A percentile compares a stretch with the other conserved stretches of the same genome.
phyloP scores from a whole-genome alignment of 2,329 filamentous ascomycete species.

The Fusarium aywerte region DNA sequence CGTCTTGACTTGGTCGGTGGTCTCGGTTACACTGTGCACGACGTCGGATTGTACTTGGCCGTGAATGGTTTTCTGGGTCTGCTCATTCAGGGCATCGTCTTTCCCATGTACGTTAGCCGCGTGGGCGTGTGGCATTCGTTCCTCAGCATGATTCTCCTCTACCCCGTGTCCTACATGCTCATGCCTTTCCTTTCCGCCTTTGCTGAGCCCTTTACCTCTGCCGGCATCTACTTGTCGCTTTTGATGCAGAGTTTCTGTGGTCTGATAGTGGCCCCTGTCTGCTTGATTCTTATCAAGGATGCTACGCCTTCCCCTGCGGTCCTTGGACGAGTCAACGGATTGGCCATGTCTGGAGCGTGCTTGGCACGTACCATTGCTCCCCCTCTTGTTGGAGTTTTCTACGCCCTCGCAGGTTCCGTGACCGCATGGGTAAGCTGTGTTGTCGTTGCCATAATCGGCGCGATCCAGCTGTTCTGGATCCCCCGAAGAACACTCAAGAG shows the following conservation, averaged over 20 bases:
- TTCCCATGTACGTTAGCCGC: slow-evolving; percentile 70
- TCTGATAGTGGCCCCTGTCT: slow-evolving; percentile 74
- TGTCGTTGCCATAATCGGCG: slow-evolving; percentile 40
- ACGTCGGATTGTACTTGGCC: slow-evolving; percentile 75
- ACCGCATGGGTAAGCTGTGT: slow-evolving; percentile 56
- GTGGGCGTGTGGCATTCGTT: slow-evolving; percentile 76
- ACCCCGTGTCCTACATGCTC: slow-evolving; percentile 74
- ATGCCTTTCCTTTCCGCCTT: slow-evolving; percentile 74
- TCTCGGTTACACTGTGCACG: slow-evolving; percentile 71
- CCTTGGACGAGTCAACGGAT: slow-evolving; percentile 76
- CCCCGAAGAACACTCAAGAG: slow-evolving; percentile 19
- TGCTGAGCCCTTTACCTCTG: slow-evolving; percentile 62
- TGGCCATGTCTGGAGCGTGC: slow-evolving; percentile 78
- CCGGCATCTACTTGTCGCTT: slow-evolving; percentile 73
- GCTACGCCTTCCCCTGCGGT: slow-evolving; percentile 70
- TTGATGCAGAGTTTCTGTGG: slow-evolving; percentile 73
- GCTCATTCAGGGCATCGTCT: slow-evolving; percentile 77
- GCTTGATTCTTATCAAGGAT: slow-evolving; percentile 78
- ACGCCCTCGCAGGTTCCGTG: slow-evolving; percentile 65
- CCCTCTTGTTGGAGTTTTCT: slow-evolving; percentile 74
- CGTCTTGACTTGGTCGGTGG: slow-evolving; percentile 65
- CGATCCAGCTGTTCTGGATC: slow-evolving; percentile 39
- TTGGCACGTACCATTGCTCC: slow-evolving; percentile 76
- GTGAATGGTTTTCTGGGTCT: slow-evolving; percentile 78
- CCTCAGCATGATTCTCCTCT: slow-evolving; percentile 70